Evolutionary conservation across 2,329 filamentous ascomycete genomes (phyloP), one percentile per base, ranked within the genome.

Genomic region (Fusarium subtropicale): DNA sequence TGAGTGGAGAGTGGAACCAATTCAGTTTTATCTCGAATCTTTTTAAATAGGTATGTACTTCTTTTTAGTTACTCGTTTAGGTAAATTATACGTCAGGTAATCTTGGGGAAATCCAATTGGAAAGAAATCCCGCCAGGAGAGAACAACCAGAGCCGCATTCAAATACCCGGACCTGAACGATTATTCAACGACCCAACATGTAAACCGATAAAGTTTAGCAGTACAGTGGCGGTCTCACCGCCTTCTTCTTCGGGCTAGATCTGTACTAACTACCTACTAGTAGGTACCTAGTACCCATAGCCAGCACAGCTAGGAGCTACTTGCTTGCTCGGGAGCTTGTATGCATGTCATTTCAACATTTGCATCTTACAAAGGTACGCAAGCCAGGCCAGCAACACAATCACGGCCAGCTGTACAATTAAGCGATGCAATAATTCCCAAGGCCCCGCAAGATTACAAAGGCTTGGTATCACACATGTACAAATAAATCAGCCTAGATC

Each of bases 1-100:
- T 56, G 64, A 63, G 71, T 69, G 69, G 67, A 60, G 71, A 66
- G 56, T 63, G 64, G 61, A 71, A 70, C 71, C 60, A 69, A 71
- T 65, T 69, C 58, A 54, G n/a, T 22, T 26, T 69, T 54, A 55
- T 60, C 57, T 58, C 39, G 48, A 53, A 38, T 63, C 50, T 51
- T 56, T 67, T 60, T 66, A 59, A 28, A 48, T 51, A 22, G 3
- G 3, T 22, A 22, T 22, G 20, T 22, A 28, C 53, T 64, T 68
- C 59, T 48, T 38, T 64, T 45, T 54, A 58, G 45, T 45, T 31
- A 64, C 36, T 39, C 13, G 18, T 18, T 22, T 38, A 38, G 30
- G 34, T 62, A 47, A 46, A 28, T 51, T 31, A 18, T 26, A 26
- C 18, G 24, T 28, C n/a, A 30, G 7, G 22, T 18, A 26, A 34